Base-by-base conservation (phyloP, 2,329 filamentous ascomycete species). In the Sporothrix sp. region DNA sequence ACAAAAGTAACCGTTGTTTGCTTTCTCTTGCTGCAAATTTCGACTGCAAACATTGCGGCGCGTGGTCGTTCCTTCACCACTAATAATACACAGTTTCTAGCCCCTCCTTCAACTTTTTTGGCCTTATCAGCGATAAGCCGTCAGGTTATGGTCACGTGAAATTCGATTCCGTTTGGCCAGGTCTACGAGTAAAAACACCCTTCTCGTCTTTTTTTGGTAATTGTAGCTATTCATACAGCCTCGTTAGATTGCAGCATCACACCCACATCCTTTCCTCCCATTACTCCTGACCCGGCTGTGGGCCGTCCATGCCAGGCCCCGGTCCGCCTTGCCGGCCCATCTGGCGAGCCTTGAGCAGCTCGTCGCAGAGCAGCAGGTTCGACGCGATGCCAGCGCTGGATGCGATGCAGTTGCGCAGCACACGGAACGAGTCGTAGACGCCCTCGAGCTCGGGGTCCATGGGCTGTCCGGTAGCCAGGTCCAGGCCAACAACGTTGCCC, bases 281-380 rank as follows among this genome's bases (percentile, higher is more conserved):
- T 64, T 76, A 68, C 60, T 75, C 72, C 37, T 71, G 71, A 14
- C 74, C 78, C 63, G 74, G 68, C 60, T 74, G 72, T 36, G 74
- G 73, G 14, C 75, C 79, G 58, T 83, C 80, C 76, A 81, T 82
- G 53, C 78, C 79, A 4, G 79, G 78, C 7, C 80, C 80, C 2
- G 80, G 80, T 20, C 78, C 78, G 35, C 70, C 75, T 67, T 73
- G 69, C 63, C 80, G 73, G 44, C 78, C 84, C 93, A 98, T 98
- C 73, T 98, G 91, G 66, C 93, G 79, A 55, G 93, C 93, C 77
- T 98, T 98, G 61, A 98, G 75, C 73, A 98, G 78, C 75, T 98
- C 93, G 63, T 98, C 93, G 63, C 93, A 98, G 45, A 98, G 78
- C 58, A 98, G 73, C 57, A 98, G 74, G 71, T 98, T 98, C 9